These are phyloP conservation scores for Trifolium subterraneum DNA, from an alignment of 306 rosid genomes.

Conservation along the genomic window DNA sequence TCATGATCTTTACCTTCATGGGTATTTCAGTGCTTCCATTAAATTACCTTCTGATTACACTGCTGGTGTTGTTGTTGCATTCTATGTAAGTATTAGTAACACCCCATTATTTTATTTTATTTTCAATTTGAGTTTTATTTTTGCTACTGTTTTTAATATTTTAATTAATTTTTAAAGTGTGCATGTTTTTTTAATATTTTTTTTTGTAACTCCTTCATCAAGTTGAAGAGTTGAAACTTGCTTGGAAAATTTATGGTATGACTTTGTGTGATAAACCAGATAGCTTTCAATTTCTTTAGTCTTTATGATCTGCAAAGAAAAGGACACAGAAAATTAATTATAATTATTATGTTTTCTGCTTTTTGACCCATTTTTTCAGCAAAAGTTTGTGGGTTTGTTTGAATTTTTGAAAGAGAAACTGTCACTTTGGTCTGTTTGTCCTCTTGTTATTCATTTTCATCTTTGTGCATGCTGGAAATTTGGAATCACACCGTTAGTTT, in stretches of 20 bases:
- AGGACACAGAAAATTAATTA: conserved; percentile 1
- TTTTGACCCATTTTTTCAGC: background rate
- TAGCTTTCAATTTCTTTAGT: conserved; percentile 35
- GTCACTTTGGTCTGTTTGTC: conserved; percentile 24
- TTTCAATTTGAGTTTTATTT: background rate
- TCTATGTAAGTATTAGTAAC: conserved; percentile 68
- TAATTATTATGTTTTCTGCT: background rate
- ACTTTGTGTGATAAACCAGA: background rate
- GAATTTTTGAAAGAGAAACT: conserved; percentile 2
- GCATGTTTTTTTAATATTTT: background rate
- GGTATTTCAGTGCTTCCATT: conserved; percentile 89
- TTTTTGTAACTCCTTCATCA: background rate
- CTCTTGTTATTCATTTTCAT: conserved; percentile 2
- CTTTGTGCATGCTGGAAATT: background rate
- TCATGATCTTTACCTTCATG: conserved; percentile 89
- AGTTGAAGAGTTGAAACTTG: background rate
- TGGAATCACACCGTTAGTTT: background rate
- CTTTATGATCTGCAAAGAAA: conserved; percentile 10
- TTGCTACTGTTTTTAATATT: background rate
- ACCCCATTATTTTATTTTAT: background rate
- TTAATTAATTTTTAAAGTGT: background rate
- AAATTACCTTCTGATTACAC: conserved; percentile 93
- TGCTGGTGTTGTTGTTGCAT: conserved; percentile 97
- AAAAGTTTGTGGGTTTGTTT: conserved; percentile 19
- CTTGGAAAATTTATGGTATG: background rate